Base-by-base conservation (phyloP, 805 yeast species). In the Monosporozyma solicola region DNA sequence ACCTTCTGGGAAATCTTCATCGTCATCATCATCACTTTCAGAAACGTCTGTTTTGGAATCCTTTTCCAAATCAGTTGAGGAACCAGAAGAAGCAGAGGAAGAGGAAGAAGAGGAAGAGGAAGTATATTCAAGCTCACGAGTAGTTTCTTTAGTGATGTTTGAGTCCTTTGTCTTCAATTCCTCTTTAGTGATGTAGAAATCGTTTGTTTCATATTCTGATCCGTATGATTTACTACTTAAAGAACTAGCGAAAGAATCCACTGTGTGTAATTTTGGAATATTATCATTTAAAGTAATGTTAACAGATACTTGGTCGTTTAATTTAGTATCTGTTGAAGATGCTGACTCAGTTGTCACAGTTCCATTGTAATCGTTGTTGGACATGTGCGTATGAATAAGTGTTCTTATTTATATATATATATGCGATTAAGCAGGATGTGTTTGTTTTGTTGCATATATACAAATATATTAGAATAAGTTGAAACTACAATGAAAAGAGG, bases 1-100 rank as follows among this genome's bases (percentile, higher is more conserved):
- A 20, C 87, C 87, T 57, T 84, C 85, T 0, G 85, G 85, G 53
- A 67, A 74, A 15, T 53, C 51, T 9, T 57, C 57, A 3, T 50
- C 56, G 5, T 54, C 57, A 8, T 51, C 54, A 20, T 29, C 37
- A 33, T 49, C 51, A 16, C 15, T 24, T 11, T 33, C 49, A 10
- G 6, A 20, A 13, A 22, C 20, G 5, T 15, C 7, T 5, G 8
- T 35, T n/a, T 35, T 35, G 3, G 46, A 24, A 7, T 33, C 33
- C 15, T 46, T 46, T 6, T 46, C 49, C 4, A 16, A 13, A 16
- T 48, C 50, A 9, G 20, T 11, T 1, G 48, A 27, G 10, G 39
- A 48, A 20, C 20, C 20, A 15, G 47, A 46, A 15, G 46, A 43
- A 8, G 39, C 45, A 7, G 43, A 27, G 2, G 20, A 11, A 13